Conservation (phyloP, 305 asterid species). For the Salvia sclarea region DNA sequence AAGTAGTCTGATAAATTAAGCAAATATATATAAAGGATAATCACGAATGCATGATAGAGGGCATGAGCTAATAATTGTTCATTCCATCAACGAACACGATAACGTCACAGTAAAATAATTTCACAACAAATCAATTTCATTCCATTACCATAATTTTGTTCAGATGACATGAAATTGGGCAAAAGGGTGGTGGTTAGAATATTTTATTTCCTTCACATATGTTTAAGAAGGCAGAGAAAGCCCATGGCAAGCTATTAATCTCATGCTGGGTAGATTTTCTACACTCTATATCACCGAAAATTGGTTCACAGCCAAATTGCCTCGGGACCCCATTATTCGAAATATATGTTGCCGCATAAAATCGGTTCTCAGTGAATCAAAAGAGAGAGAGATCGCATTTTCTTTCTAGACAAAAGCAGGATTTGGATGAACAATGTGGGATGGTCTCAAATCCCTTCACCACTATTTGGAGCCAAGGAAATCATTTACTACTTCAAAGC, state of each 20-base stretch:
- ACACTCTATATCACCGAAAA: slow-evolving; percentile 39
- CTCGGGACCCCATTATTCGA: slow-evolving; percentile 38
- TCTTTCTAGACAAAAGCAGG: slow-evolving; percentile 20
- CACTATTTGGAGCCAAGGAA: slow-evolving; percentile 16
- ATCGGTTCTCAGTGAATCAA: slow-evolving; percentile 14
- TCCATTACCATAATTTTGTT: neutral
- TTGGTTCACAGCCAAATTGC: slow-evolving; percentile 23
- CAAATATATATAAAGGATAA: no score
- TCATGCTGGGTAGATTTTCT: slow-evolving; percentile 20
- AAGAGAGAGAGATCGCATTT: slow-evolving; percentile 18
- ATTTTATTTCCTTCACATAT: slow-evolving; percentile 19
- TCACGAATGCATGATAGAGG: no score
- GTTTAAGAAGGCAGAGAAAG: neutral
- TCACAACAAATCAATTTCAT: neutral
- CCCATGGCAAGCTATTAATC: slow-evolving; percentile 22
- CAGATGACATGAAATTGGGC: neutral
- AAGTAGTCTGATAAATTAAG: neutral
- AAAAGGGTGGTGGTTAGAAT: neutral
- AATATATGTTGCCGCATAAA: slow-evolving; percentile 19
- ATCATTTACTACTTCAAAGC: slow-evolving; percentile 42
- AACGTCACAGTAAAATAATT: neutral
- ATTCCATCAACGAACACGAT: no score
- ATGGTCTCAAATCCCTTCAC: slow-evolving; percentile 20
- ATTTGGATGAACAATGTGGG: slow-evolving; percentile 23
- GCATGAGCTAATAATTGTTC: no score